Evolutionary conservation across 306 rosid species (phyloP), one percentile per base, ranked within the genome.

Genomic region (Castanospermum australe): DNA sequence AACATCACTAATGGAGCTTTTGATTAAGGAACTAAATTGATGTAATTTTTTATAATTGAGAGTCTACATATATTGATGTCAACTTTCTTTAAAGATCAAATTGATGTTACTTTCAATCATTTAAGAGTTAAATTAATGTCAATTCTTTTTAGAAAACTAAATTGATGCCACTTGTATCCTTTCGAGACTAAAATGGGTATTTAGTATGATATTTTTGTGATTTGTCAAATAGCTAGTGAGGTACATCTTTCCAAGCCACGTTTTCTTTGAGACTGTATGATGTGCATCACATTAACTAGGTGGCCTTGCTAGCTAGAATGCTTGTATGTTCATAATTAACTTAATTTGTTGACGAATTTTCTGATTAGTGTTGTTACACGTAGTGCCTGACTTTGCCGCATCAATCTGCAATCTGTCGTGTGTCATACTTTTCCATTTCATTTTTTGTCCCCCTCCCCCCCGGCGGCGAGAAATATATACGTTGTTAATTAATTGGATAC

Each of bases 241-340:
- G 51, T 71, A 25, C 73, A 30, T 68, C 21, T 44, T 64, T 86
- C 21, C 47, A 39, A 18, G 8, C 76, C 77, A 54, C 68, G 63
- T 74, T 66, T 81, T 73, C 35, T 20, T 77, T 17, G 36, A 77
- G 48, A 15, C 14, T 47, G 36, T 41, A 20, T 79, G 62, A 38
- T 48, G n/a, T 67, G 54, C 33, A 68, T 72, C 80, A 47, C 79
- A 82, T 76, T 73, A 76, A 87, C 45, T 76, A 45, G 25, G 22
- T 73, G 72, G 69, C 50, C 61, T 45, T 42, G 45, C 62, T 50
- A 35, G 45, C 62, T 50, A 35, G 28, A 68, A 73, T 33, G 45
- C 68, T 42, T 45, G 6, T 22, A 57, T 76, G 54, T 67, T 82
- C 60, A 21, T 47, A 82, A 39, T 41, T 67, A 12, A 79, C 59